Conservation (phyloP, 371 early-diverging fungal genomes). For the Rhizomucor pusillus region DNA sequence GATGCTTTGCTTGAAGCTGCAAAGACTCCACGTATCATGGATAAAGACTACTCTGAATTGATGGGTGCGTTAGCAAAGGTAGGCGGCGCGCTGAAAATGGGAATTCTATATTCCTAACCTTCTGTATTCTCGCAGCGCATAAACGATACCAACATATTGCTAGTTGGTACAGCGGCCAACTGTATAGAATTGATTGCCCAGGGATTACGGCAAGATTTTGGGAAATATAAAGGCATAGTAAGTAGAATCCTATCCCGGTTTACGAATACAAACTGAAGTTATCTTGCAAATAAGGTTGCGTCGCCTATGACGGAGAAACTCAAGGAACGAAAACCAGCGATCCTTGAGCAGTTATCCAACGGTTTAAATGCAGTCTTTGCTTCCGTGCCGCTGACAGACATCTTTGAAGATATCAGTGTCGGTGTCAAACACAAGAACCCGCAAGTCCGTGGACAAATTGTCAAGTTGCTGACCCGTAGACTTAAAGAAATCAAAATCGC, state of each 20-base stretch:
- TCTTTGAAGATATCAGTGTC: constrained; percentile 69
- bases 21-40: constrained; percentile 76
- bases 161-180: constrained; percentile 76
- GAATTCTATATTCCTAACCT: no score
- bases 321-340: constrained; percentile 91
- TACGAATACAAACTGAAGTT: neutral
- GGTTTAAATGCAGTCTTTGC: constrained; percentile 85
- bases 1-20: constrained; percentile 69
- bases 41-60: constrained; percentile 79
- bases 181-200: constrained; percentile 84
- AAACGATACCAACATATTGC: constrained; percentile 85
- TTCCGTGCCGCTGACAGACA: constrained; percentile 59
- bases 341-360: constrained; percentile 77
- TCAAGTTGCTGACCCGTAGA: constrained; percentile 71
- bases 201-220: constrained; percentile 78
- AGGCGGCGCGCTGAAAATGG: no score
- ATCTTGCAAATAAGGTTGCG: constrained; percentile 24
- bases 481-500: constrained; percentile 63
- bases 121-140: constrained; percentile 49
- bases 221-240: constrained; percentile 73
- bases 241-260: constrained; percentile 11
- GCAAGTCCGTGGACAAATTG: constrained; percentile 75
- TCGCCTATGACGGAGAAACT: constrained; percentile 82
- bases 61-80: constrained; percentile 83
- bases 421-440: constrained; percentile 89